These are phyloP conservation scores for Salix purpurea DNA, from an alignment of 345 rosid genomes.

Conservation along the genomic window DNA sequence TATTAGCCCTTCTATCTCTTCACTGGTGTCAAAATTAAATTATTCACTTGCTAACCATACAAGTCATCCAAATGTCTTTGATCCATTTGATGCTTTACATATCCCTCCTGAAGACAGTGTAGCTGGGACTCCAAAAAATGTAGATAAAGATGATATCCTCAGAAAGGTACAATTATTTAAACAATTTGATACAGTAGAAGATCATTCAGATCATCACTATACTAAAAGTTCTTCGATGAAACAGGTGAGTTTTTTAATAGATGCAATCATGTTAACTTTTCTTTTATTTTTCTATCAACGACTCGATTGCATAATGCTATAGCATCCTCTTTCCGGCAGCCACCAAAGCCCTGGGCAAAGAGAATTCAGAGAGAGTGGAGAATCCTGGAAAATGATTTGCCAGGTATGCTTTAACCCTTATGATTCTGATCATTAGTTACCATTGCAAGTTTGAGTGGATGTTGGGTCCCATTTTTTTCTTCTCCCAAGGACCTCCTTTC, in stretches of 20 bases:
- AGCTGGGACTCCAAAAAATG: constrained; percentile 28
- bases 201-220: constrained; percentile 62
- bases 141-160: constrained; percentile 46
- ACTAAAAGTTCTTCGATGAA: constrained; percentile 32
- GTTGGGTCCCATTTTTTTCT: neutral
- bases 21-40: constrained; percentile 1
- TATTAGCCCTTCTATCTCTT: constrained; percentile 12
- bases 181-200: constrained; percentile 72
- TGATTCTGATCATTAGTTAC: neutral
- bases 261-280: neutral
- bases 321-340: constrained; percentile 32
- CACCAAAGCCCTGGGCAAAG: constrained; percentile 59
- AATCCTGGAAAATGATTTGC: constrained; percentile 79
- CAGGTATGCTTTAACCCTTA: constrained; percentile 42
- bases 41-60: neutral
- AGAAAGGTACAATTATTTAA: constrained; percentile 54
- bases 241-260: constrained; percentile 44
- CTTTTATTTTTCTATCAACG: neutral
- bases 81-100: constrained; percentile 15
- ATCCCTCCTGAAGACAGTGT: constrained; percentile 29
- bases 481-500: neutral
- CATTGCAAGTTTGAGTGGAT: neutral
- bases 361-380: constrained; percentile 88
- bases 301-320: neutral
- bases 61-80: constrained; percentile 1